Base-by-base conservation (phyloP, 164 flowering plant species). In the Nymphaea thermarum region DNA sequence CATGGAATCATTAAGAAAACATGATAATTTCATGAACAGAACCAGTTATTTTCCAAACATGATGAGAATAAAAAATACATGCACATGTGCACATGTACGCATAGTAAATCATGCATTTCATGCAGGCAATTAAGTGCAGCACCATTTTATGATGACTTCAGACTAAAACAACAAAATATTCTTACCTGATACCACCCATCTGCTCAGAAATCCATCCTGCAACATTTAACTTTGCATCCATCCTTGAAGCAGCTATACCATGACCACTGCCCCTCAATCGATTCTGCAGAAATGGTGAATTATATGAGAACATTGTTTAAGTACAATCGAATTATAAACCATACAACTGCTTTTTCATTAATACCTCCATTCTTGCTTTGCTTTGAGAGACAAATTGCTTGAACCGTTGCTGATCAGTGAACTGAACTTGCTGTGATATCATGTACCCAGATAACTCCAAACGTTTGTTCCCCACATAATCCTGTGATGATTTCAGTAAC, bases 291-390 rank as follows among this genome's bases (percentile, higher is more conserved):
- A 43, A 5, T 64, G 41, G 60, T 14, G 45, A 12, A 67, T 63
- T 42, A 67, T 61, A 16, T 51, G 44, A 45, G 42, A 44, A 67
- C 44, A 59, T 5, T n/a, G 43, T 12, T 67, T 36, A 51, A 18
- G 15, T 62, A 43, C 18, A 14, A 55, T 1, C 10, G 2, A 55
- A 16, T 8, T 16, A 10, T 55, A 16, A 16, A 55, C 12, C 1
- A 55, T 8, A 55, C 60, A 51, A 63, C 5, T 18, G 10, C 16
- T 61, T 15, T 36, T 42, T 65, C 6, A 43, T 44, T 18, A 4
- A 5, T 87, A 95, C 99, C 99, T 95, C 99, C 98, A 95, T 87
- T 80, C 96, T 83, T 66, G 98, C 89, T 89, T 81, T 92, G 83
- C 99, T 95, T 74, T 95, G 99, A 70, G 85, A 89, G 65, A 95